Evolutionary conservation across 441 rosid species (phyloP).

Genomic region (Cnidoscolus chayamansa): DNA sequence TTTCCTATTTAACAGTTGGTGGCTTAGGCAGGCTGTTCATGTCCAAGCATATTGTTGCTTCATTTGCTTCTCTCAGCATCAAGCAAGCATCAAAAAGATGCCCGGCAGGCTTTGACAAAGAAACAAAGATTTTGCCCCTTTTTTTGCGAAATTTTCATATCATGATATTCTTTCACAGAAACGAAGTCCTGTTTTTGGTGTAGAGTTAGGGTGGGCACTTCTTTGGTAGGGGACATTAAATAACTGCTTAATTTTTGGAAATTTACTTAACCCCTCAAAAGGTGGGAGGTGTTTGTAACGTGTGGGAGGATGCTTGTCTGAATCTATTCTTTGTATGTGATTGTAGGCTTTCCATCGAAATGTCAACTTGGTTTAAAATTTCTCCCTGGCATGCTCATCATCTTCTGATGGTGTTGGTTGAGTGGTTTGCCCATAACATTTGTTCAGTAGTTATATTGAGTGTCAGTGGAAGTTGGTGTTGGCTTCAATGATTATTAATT

Average conservation of each 20-base stretch:
- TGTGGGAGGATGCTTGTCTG: constrained; percentile 7
- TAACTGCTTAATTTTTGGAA: background rate
- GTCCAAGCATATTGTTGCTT: constrained; percentile 9
- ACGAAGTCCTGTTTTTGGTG: constrained; percentile 14
- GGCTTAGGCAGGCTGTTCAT: constrained; percentile 10
- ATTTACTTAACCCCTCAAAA: too few relatives aligned
- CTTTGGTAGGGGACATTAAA: constrained; percentile 15
- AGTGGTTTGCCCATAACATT: too few relatives aligned
- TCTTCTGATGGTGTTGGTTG: too few relatives aligned
- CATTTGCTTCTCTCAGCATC: background rate
- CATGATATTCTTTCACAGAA: constrained; percentile 31
- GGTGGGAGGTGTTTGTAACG: background rate
- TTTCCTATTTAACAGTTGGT: constrained; percentile 6
- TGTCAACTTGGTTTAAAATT: background rate
- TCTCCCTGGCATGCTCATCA: background rate
- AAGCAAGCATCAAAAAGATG: constrained; percentile 13
- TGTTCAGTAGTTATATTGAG: too few relatives aligned
- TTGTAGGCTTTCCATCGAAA: background rate
- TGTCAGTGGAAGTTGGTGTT: too few relatives aligned
- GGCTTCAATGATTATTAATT: too few relatives aligned
- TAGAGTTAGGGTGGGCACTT: constrained; percentile 8
- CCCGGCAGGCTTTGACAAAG: constrained; percentile 17
- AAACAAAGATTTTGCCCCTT: constrained; percentile 13
- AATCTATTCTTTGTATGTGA: constrained; percentile 9
- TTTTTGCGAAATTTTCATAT: constrained; percentile 20